These are phyloP conservation scores for Xerocomellus amylosporus DNA, from an alignment of 768 basidiomycete species.

Conservation along the genomic window DNA sequence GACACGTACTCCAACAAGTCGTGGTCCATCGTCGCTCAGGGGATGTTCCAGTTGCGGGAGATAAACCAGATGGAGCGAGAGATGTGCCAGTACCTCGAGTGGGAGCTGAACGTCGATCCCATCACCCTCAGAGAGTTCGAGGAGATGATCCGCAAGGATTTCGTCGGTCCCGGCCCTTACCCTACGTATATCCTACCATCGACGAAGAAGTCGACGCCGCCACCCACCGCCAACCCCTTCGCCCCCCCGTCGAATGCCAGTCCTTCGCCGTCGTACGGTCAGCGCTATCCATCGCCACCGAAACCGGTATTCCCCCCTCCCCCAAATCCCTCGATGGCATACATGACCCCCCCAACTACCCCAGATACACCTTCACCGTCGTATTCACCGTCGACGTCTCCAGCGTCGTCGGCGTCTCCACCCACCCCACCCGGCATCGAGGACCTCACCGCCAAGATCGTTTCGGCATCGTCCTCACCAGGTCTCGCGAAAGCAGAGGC, in stretches of 20 bases:
- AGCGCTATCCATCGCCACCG: conserved; percentile 32
- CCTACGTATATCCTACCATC: conserved; percentile 62
- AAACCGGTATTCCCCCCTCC: conserved; percentile 24
- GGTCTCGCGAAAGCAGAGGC: conserved; percentile 24
- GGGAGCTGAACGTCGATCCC: conserved; percentile 80
- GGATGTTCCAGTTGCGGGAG: conserved; percentile 74
- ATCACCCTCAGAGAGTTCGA: conserved; percentile 61
- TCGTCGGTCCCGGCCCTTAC: conserved; percentile 52
- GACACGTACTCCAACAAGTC: conserved; percentile 93
- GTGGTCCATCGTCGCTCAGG: conserved; percentile 88
- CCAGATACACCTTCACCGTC: conserved; percentile 57
- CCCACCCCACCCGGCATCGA: conserved; percentile 55
- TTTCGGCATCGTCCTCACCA: conserved; percentile 39
- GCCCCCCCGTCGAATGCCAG: conserved; percentile 31
- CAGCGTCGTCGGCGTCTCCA: conserved; percentile 60
- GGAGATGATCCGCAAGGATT: conserved; percentile 56
- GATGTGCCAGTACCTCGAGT: conserved; percentile 87
- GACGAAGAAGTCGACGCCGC: conserved; percentile 57
- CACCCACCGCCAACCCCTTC: conserved; percentile 32
- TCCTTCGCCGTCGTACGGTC: conserved; percentile 29
- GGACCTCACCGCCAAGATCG: conserved; percentile 48
- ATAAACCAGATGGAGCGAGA: conserved; percentile 83
- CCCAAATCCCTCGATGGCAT: conserved; percentile 14
- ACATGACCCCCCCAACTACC: conserved; percentile 33
- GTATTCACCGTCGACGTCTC: conserved; percentile 51